These are phyloP conservation scores for Cenchrus fungigraminus DNA, from an alignment of 176 grass and related monocot species.

Conservation along the genomic window DNA sequence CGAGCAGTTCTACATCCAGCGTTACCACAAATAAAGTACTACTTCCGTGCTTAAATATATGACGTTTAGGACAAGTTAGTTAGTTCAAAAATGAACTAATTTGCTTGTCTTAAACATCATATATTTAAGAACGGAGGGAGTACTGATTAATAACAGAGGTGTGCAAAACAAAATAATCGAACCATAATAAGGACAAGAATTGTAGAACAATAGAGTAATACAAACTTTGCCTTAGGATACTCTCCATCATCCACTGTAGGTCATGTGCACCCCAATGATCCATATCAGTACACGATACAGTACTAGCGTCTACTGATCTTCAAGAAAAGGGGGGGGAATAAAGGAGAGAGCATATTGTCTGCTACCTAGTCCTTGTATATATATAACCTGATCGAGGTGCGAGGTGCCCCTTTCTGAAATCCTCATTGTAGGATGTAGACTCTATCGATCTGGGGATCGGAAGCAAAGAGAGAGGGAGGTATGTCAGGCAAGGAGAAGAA, in stretches of 20 bases:
- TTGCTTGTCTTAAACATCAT: no score
- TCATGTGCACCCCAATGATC: slow-evolving; percentile 40
- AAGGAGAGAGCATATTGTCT: background rate
- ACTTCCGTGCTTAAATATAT: no score
- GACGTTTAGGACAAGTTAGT: no score
- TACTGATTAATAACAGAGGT: no score
- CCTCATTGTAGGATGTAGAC: background rate
- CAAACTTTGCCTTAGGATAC: slow-evolving; percentile 26
- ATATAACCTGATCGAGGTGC: background rate
- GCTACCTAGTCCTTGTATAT: background rate
- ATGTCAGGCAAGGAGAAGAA: slow-evolving; percentile 67
- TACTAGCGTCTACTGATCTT: slow-evolving; percentile 6
- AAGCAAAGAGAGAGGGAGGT: background rate
- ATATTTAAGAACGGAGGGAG: no score
- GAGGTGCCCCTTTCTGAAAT: background rate
- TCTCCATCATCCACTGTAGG: slow-evolving; percentile 2
- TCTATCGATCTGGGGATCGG: no score
- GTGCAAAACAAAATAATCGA: no score
- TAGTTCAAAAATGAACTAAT: no score
- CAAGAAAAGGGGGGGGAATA: background rate
- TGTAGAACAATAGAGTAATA: no score
- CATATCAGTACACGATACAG: slow-evolving; percentile 1
- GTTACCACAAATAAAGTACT: no score
- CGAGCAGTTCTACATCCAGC: no score
- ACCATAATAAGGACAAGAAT: no score